Evolutionary conservation across 2,329 filamentous ascomycete species (phyloP).

Genomic region (Neonectria coccinea): DNA sequence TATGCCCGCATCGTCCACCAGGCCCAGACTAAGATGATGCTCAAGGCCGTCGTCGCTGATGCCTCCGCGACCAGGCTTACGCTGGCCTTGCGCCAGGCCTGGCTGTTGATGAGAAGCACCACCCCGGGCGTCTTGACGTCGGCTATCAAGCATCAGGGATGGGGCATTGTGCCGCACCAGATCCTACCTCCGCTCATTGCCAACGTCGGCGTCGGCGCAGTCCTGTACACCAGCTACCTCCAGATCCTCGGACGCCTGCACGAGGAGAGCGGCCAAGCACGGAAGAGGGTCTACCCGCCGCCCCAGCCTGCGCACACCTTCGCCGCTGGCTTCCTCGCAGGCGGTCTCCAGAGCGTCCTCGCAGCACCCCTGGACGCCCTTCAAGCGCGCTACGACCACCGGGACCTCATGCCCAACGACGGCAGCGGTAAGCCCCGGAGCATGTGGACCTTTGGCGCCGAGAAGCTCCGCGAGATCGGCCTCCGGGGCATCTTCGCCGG

Average conservation of each 20-base stretch:
- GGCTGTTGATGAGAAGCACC: conserved; percentile 69
- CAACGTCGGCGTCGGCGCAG: conserved; percentile 78
- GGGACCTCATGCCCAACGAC: conserved; percentile 58
- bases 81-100: conserved; percentile 55
- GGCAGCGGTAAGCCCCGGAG: conserved; percentile 62
- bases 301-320: conserved; percentile 73
- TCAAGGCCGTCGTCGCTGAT: conserved; percentile 52
- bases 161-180: conserved; percentile 79
- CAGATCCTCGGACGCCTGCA: conserved; percentile 75
- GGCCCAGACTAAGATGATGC: conserved; percentile 55
- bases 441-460: conserved; percentile 78
- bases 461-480: conserved; percentile 76
- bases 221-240: conserved; percentile 81
- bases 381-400: conserved; percentile 76
- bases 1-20: conserved; percentile 67
- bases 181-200: conserved; percentile 81
- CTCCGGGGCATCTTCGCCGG: conserved; percentile 79
- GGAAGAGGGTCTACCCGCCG: conserved; percentile 77
- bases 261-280: conserved; percentile 67
- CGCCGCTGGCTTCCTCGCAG: conserved; percentile 76
- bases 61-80: conserved; percentile 49
- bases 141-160: conserved; percentile 76
- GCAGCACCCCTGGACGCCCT: conserved; percentile 82
- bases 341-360: conserved; percentile 75
- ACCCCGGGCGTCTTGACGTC: conserved; percentile 77